Base-by-base conservation (phyloP, 2,329 filamentous ascomycete species). In the Fusarium pseudograminearum region DNA sequence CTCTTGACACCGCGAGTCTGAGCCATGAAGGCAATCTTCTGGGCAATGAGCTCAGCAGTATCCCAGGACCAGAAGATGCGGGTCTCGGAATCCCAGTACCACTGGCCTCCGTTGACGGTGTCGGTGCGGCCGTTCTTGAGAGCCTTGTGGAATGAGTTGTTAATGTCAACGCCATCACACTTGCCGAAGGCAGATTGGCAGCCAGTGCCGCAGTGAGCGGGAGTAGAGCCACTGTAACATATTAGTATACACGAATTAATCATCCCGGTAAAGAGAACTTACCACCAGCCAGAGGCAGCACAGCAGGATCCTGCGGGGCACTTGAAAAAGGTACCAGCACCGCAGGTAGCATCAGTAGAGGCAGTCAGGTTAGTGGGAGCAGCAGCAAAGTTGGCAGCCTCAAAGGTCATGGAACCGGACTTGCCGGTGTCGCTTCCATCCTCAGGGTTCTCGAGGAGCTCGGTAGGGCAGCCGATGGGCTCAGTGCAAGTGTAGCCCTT, bases 391-490 rank as follows among this genome's bases (percentile, higher is more conserved):
- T 78, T 80, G 48, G 67, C 72, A 2, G 60, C 56, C 72, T 83
- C 80, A 36, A 83, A 83, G 5, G 80, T 83, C 38, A 78, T 58
- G 5, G 80, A 77, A 5, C 83, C 83, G 2, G 80, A 78, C 3
- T 77, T 85, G 3, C 87, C 86, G 1, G 86, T 83, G 73, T 92
- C 90, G 11, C 78, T 81, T 10, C 90, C 90, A 0, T 86, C 79
- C 10, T 36, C 20, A 0, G 86, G 82, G 48, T 88, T 83, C 77
- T 93, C 90, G 61, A 91, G 83, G 5, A 81, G 76, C 15, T 84
- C 83, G 0, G 89, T 87, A 7, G 84, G 82, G 75, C 90, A 92
- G 26, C 87, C 89, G 9, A 90, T 77, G 0, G 88, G 83, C 2
- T 77, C 65, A 4, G 74, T 72, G 72, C 86, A 89, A 18, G 82